Evolutionary conservation across 805 yeast genomes (phyloP).

Genomic region (Schizosaccharomyces octosporus): DNA sequence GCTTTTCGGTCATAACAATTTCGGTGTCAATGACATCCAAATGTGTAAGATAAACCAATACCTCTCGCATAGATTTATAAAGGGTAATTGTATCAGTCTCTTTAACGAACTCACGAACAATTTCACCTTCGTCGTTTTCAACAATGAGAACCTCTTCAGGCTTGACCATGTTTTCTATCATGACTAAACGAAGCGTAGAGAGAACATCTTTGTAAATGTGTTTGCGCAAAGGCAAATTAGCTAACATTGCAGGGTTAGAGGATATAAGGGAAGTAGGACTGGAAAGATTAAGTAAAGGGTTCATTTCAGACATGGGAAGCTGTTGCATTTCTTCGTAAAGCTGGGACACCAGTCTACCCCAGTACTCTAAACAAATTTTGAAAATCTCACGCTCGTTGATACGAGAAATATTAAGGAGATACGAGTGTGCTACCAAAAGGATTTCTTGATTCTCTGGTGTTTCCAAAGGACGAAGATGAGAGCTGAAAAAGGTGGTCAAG

Average conservation of each 20-base stretch:
- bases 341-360: slow-evolving; percentile 66
- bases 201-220: slow-evolving; percentile 59
- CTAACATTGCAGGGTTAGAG: slow-evolving; percentile 53
- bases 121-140: slow-evolving; percentile 96
- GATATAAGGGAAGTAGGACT: slow-evolving; percentile 24
- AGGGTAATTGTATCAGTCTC: slow-evolving; percentile 92
- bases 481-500: slow-evolving; percentile 56
- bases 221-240: slow-evolving; percentile 62
- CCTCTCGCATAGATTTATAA: slow-evolving; percentile 89
- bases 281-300: slow-evolving; percentile 49
- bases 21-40: slow-evolving; percentile 86
- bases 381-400: slow-evolving; percentile 90
- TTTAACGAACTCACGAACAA: slow-evolving; percentile 87
- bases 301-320: slow-evolving; percentile 43
- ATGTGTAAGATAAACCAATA: slow-evolving; percentile 81
- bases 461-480: slow-evolving; percentile 37
- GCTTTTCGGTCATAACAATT: slow-evolving; percentile 72
- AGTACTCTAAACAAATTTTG: slow-evolving; percentile 84
- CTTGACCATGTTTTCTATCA: slow-evolving; percentile 90
- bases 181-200: slow-evolving; percentile 67
- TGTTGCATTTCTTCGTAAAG: slow-evolving; percentile 68
- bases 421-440: slow-evolving; percentile 48
- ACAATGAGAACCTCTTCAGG: slow-evolving; percentile 95
- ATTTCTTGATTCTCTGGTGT: slow-evolving; percentile 30
- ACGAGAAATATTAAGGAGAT: slow-evolving; percentile 60